phyloP scores from a whole-genome alignment of 2,329 filamentous ascomycete species.

The Blastomyces percursus region DNA sequence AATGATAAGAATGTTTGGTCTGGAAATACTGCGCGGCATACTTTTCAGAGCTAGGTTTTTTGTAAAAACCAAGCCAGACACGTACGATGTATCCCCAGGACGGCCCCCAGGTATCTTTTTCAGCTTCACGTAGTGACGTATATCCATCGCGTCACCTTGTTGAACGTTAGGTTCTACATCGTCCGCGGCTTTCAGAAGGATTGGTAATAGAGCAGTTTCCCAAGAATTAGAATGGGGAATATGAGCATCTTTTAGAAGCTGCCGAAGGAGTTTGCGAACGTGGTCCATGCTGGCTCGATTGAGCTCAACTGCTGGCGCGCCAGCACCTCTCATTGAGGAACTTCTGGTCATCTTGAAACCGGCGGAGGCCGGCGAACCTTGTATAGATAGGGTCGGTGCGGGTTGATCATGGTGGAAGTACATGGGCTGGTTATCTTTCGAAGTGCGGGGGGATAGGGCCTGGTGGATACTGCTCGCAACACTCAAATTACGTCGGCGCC shows the following conservation, averaged over 20 bases:
- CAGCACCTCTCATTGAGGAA: conserved; percentile 67
- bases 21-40: conserved; percentile 77
- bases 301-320: conserved; percentile 66
- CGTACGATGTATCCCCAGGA: conserved; percentile 87
- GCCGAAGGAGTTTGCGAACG: conserved; percentile 71
- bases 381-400: conserved; percentile 34
- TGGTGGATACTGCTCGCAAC: conserved; percentile 64
- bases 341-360: conserved; percentile 56
- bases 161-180: conserved; percentile 91
- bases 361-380: conserved; percentile 30
- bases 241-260: conserved; percentile 66
- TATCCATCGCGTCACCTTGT: conserved; percentile 88
- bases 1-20: conserved; percentile 81
- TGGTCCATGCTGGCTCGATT: conserved; percentile 82
- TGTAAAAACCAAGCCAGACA: conserved; percentile 92
- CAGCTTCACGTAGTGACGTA: conserved; percentile 91
- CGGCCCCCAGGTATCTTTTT: conserved; percentile 90
- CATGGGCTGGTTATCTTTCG: conserved; percentile 44
- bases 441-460: conserved; percentile 59
- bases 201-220: conserved; percentile 83
- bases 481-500: conserved; percentile 70
- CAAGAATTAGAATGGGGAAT: conserved; percentile 66
- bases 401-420: conserved; percentile 30
- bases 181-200: conserved; percentile 80
- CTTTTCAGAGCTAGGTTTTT: conserved; percentile 95